A percentile compares a stretch with the other conserved stretches of the same genome.
Evolutionary conservation across 2,329 filamentous ascomycete genomes (phyloP).

Genomic region (Dactylellina cionopaga): DNA sequence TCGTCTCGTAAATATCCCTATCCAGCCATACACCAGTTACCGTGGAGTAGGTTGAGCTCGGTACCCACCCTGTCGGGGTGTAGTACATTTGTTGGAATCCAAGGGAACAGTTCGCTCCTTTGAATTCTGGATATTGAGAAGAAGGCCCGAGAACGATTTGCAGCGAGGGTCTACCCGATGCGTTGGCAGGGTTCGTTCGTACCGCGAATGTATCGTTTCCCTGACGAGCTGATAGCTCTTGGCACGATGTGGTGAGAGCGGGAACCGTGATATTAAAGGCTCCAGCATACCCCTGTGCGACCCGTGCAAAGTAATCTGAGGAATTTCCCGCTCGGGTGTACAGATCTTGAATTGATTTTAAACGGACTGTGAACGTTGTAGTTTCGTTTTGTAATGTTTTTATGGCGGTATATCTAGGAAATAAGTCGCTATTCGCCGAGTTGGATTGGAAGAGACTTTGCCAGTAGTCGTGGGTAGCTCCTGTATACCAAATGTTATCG

Average conservation of each 20-base stretch:
- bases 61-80: background rate
- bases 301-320: background rate
- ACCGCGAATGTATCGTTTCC: background rate
- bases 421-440: background rate
- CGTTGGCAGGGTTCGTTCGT: background rate
- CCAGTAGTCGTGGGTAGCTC: background rate
- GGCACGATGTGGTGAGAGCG: background rate
- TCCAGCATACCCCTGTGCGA: background rate
- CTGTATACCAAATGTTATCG: background rate
- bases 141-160: background rate
- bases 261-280: background rate
- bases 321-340: background rate
- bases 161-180: background rate
- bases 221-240: background rate
- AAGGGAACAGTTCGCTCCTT: constrained; percentile 6
- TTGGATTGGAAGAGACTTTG: background rate
- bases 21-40: background rate
- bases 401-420: background rate
- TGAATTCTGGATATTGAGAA: background rate
- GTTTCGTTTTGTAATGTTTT: background rate
- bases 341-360: background rate
- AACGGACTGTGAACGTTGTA: background rate
- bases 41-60: background rate
- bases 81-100: background rate
- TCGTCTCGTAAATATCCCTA: background rate